phyloP scores from a whole-genome alignment of 2,329 filamentous ascomycete genomes.

The Colletotrichum orbiculare region DNA sequence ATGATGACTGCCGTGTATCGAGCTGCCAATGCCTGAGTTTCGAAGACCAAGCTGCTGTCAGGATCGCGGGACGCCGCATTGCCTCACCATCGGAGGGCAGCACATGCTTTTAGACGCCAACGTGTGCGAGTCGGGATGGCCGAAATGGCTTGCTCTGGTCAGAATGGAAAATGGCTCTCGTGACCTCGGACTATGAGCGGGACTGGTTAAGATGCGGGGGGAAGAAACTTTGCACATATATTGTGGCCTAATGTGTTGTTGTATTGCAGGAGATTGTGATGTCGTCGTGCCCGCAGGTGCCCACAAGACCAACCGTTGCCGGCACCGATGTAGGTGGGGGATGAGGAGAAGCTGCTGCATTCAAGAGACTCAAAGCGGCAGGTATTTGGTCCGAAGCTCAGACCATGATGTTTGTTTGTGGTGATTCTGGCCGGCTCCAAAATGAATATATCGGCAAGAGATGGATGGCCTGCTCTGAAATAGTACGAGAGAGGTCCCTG shows the following conservation, averaged over 20 bases:
- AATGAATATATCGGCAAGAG: not conserved
- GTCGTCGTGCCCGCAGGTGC: constrained; percentile 20
- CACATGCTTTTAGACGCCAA: constrained; percentile 16
- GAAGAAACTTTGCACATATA: constrained; percentile 21
- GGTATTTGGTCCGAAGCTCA: constrained; percentile 16
- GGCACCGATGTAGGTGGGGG: not conserved
- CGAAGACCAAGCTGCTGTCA: constrained; percentile 10
- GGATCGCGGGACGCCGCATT: constrained; percentile 12
- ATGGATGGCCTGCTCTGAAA: not conserved
- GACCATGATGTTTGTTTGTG: constrained; percentile 14
- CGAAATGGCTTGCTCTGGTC: constrained; percentile 14
- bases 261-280: constrained; percentile 30
- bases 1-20: constrained; percentile 1
- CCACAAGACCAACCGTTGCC: constrained; percentile 4
- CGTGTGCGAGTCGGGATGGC: not conserved
- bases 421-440: not conserved
- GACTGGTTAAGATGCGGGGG: constrained; percentile 23
- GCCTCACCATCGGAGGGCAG: constrained; percentile 10
- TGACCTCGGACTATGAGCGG: constrained; percentile 26
- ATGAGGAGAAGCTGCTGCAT: not conserved
- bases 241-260: not conserved
- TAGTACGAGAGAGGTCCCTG: not conserved
- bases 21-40: not conserved
- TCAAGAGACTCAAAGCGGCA: not conserved
- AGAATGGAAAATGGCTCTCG: constrained; percentile 19